Evolutionary conservation across 345 rosid genomes (phyloP).

Genomic region (Hirschfeldia incana): DNA sequence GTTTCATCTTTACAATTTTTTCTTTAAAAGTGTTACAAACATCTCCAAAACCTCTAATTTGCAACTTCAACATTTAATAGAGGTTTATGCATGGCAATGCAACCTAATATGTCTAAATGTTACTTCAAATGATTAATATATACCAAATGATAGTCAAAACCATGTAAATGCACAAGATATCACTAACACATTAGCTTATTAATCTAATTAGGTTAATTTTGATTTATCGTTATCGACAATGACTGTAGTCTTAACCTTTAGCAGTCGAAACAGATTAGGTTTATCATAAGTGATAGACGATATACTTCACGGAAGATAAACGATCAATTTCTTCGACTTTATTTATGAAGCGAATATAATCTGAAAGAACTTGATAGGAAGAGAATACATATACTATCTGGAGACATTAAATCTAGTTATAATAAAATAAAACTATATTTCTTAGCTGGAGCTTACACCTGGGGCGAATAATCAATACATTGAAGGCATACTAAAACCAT

Average conservation of each 20-base stretch:
- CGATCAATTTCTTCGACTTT: not conserved
- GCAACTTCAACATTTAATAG: too few species aligned
- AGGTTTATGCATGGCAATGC: too few species aligned
- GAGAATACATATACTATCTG: not conserved
- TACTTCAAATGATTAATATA: too few species aligned
- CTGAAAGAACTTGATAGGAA: constrained; percentile 1
- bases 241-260: not conserved
- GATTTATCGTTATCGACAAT: not conserved
- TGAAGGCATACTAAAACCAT: constrained; percentile 14
- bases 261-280: not conserved
- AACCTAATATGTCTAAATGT: too few species aligned
- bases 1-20: too few species aligned
- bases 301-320: not conserved
- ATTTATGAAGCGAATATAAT: not conserved
- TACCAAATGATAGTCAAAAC: too few species aligned
- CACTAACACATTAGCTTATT: not conserved
- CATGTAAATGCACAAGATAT: too few species aligned
- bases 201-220: not conserved
- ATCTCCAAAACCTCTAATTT: too few species aligned
- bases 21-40: too few species aligned
- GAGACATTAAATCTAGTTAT: constrained; percentile 6
- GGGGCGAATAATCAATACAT: not conserved
- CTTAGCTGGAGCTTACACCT: constrained; percentile 34
- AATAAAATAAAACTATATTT: not conserved
- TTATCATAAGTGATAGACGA: not conserved